Percentiles rank a stretch among this genome's conserved stretches.
Evolutionary conservation across 805 yeast species (phyloP).

Genomic region (Candida piceae): DNA sequence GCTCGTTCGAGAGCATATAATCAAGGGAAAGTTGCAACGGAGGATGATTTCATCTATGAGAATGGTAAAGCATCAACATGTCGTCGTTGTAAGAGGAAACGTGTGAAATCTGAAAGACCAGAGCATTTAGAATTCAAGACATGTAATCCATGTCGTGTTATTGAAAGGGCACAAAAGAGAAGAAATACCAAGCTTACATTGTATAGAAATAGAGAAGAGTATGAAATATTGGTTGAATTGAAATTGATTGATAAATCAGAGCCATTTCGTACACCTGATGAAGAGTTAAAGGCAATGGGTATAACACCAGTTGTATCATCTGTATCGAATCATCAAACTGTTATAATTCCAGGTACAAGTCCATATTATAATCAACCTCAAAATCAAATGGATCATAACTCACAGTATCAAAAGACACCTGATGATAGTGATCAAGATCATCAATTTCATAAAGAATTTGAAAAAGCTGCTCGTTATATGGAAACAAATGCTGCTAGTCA

Average conservation of each 20-base stretch:
- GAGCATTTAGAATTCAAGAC: constrained; percentile 54
- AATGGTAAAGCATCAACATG: constrained; percentile 37
- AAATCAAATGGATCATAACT: not conserved
- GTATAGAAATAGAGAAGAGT: constrained; percentile 15
- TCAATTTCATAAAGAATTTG: constrained; percentile 9
- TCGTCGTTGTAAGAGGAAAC: constrained; percentile 53
- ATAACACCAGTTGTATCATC: constrained; percentile 1
- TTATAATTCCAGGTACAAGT: not conserved
- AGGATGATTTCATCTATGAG: constrained; percentile 17
- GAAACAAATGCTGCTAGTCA: constrained; percentile 4
- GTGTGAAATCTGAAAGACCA: constrained; percentile 51
- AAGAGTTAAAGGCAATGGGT: constrained; percentile 1
- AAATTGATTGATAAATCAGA: constrained; percentile 10
- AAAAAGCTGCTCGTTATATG: constrained; percentile 6
- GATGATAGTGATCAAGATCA: constrained; percentile 2
- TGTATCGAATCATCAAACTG: not conserved
- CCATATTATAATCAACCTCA: constrained; percentile 1
- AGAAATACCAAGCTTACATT: constrained; percentile 21
- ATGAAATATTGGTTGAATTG: constrained; percentile 11
- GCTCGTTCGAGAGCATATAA: constrained; percentile 15
- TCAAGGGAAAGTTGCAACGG: constrained; percentile 8
- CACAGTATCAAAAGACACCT: too few relatives aligned
- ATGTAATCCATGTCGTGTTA: constrained; percentile 53
- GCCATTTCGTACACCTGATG: constrained; percentile 5
- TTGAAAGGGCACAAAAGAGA: constrained; percentile 40